Base-by-base conservation (phyloP, 805 yeast genomes). In the Alloascoidea africana region DNA sequence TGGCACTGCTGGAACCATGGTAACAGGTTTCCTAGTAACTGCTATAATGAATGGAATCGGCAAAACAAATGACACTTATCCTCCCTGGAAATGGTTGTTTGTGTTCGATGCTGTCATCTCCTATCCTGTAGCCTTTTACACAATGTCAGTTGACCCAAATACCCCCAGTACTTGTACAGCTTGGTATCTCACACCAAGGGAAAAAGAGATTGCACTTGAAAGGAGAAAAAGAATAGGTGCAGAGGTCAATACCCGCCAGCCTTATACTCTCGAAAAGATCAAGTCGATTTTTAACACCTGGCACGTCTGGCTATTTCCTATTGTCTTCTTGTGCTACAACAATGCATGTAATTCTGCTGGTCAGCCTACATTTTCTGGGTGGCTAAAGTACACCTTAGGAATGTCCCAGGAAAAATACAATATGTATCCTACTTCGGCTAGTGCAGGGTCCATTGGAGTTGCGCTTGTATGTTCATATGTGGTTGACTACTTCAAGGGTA, bases 1-100 rank as follows among this genome's bases (percentile, higher is more conserved):
- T 4, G 54, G 54, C 4, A 45, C 43, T 2, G 54, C 55, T 1
- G 62, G 59, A 1, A 32, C 44, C 32, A 62, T 75, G 45, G 68
- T 77, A 13, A 63, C 79, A 0, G 79, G 81, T 36, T 69, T 70
- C 41, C 58, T 73, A 30, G 76, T 70, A 48, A 72, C 73, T 15
- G 70, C 70, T n/a, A 63, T 72, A 35, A 66, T 55, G 44, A 50
- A 59, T 32, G 48, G 52, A 8, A 23, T 33, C 51, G 72, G 27
- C 27, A 39, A 6, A 45, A 34, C 33, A 40, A 33, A 16, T 38
- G 35, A 3, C 40, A 27, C n/a, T 41, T 58, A 13, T 47, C 55
- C 30, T 3, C 62, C 66, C 1, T 68, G 60, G 53, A 61, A 63
- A 41, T 64, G 66, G 65, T 52, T 67, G 56, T 67, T 67, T 46